phyloP scores from a whole-genome alignment of 2,329 filamentous ascomycete species.

The Nothophaeocryptopus gaeumannii region DNA sequence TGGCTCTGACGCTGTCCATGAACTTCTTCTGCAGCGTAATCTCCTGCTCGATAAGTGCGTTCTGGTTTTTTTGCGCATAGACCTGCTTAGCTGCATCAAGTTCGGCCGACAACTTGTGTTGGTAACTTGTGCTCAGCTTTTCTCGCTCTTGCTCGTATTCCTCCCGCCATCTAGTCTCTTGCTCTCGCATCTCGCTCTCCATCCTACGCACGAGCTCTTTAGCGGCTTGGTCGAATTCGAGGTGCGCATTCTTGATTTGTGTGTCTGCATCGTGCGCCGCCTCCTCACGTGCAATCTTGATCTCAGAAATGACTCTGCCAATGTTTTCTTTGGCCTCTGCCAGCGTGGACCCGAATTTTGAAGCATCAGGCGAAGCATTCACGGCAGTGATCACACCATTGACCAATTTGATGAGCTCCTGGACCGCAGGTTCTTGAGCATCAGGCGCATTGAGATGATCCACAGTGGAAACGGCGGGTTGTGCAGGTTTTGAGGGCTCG shows the following conservation, averaged over 20 bases:
- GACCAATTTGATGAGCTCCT: conserved; percentile 90
- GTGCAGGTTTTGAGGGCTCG: conserved; percentile 44
- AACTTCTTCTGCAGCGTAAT: conserved; percentile 85
- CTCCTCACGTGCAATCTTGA: conserved; percentile 68
- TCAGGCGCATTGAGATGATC: conserved; percentile 73
- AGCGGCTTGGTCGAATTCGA: conserved; percentile 82
- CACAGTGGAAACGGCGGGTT: conserved; percentile 55
- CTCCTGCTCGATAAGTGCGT: conserved; percentile 85
- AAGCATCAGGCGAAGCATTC: conserved; percentile 77
- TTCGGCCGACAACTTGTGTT: conserved; percentile 74
- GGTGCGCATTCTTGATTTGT: conserved; percentile 67
- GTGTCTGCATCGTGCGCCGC: conserved; percentile 69
- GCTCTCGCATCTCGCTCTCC: conserved; percentile 74
- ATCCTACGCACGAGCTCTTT: conserved; percentile 85
- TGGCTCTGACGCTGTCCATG: conserved; percentile 69
- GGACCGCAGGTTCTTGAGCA: conserved; percentile 80
- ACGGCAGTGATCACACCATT: conserved; percentile 94
- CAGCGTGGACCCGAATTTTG: conserved; percentile 75
- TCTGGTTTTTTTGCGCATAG: conserved; percentile 77
- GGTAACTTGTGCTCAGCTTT: conserved; percentile 72
- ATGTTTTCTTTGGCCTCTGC: conserved; percentile 83
- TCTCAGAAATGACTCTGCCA: conserved; percentile 72
- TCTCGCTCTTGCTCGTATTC: conserved; percentile 88
- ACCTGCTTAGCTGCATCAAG: conserved; percentile 76
- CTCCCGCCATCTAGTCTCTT: conserved; percentile 78